Percentiles rank a stretch among this genome's conserved stretches.
phyloP scores from a whole-genome alignment of 2,329 filamentous ascomycete species.

The Penicillium paneum region DNA sequence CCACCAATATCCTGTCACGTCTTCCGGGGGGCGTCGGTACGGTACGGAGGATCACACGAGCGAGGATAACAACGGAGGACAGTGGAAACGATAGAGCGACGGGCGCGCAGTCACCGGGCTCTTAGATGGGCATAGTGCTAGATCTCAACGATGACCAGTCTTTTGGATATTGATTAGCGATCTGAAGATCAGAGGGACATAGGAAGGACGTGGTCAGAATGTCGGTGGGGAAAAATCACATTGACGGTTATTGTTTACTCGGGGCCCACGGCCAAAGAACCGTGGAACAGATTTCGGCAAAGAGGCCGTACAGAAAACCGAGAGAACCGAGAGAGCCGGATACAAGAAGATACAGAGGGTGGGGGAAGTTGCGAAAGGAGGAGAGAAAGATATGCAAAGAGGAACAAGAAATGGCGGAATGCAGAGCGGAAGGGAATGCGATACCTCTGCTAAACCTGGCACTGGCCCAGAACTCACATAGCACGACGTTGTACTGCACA shows the following conservation, averaged over 20 bases:
- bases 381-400: not conserved
- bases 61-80: not conserved
- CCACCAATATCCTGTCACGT: not conserved
- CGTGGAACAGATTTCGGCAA: slow-evolving; percentile 15
- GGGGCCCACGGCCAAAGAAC: slow-evolving; percentile 15
- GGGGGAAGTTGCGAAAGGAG: not conserved
- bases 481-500: not conserved
- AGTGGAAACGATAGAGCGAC: not conserved
- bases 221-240: slow-evolving; percentile 5
- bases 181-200: not conserved
- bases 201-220: not conserved
- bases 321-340: slow-evolving; percentile 6
- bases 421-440: slow-evolving; percentile 1
- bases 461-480: not conserved
- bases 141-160: not conserved
- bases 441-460: slow-evolving; percentile 8
- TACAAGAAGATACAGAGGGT: not conserved
- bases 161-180: not conserved
- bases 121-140: slow-evolving; percentile 8
- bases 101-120: slow-evolving; percentile 2
- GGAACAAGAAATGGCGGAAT: slow-evolving; percentile 9
- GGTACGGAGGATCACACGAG: not conserved
- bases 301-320: slow-evolving; percentile 5
- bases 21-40: not conserved
- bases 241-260: slow-evolving; percentile 8